Evolutionary conservation across 2,329 filamentous ascomycete genomes (phyloP), one percentile per base, ranked within the genome.

Genomic region (Fusarium luffae): DNA sequence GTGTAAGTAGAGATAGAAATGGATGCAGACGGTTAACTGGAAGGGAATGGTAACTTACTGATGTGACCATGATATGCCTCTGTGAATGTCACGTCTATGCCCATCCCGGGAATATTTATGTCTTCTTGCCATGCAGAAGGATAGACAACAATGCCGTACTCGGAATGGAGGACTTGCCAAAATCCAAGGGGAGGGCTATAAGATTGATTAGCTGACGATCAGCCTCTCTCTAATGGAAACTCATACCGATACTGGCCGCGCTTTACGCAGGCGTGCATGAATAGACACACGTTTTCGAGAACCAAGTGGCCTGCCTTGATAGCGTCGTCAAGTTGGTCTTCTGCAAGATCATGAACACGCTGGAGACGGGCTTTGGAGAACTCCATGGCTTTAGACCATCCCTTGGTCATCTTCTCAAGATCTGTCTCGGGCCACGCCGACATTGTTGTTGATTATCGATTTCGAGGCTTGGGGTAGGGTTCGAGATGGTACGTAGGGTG

Each of bases 111-210:
- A 12, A 78, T 61, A 25, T 79, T 76, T 27, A 81, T 69, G 10
- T 78, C 73, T 58, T 81, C 80, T 12, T 76, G 79, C 59, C 82
- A 68, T 6, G 80, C 80, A 1, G 79, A 80, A 4, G 80, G 80
- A 54, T 81, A 82, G 23, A 82, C 77, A n/a, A 82, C 69, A 44
- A 82, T 82, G 41, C 80, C 80, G 28, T 80, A 82, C 51, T 82
- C 79, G 9, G 74, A 62, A 34, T 81, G 78, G 16, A 82, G 72
- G 10, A 81, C 72, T 27, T 76, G 69, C 80, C 80, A 82, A 54
- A 82, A 82, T 54, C 79, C 78, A 3, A 75, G 66, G 13, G 80
- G 80, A 16, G 81, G 63, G 34, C 80, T 82, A 2, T 4, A 23
- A 2, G 19, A 6, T 11, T 41, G 5, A 34, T 74, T 14, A 72